Evolutionary conservation across 768 basidiomycete species (phyloP).

Genomic region (Trametes cubensis): DNA sequence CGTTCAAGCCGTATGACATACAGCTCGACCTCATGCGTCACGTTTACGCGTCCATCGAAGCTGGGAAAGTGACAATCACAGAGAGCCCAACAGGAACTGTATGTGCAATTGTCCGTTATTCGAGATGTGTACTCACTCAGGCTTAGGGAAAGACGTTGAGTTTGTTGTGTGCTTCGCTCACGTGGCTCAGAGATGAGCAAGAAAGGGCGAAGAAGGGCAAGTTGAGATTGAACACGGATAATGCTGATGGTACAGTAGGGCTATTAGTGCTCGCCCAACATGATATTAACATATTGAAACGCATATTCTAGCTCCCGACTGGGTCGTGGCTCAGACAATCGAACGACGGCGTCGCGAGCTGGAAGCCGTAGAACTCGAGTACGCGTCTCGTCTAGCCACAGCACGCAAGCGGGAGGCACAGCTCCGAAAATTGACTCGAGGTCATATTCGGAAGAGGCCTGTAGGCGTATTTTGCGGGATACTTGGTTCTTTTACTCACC

Average conservation of each 20-base stretch:
- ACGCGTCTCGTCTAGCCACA: constrained; percentile 57
- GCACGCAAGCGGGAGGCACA: constrained; percentile 67
- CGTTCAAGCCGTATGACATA: constrained; percentile 68
- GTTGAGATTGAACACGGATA: constrained; percentile 41
- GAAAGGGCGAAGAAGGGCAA: constrained; percentile 70
- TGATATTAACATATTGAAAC: neutral
- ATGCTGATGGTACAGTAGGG: constrained; percentile 29
- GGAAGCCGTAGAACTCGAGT: constrained; percentile 66
- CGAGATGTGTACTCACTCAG: neutral
- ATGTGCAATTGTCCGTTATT: constrained; percentile 26
- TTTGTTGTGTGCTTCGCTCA: constrained; percentile 72
- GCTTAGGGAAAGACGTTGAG: constrained; percentile 84
- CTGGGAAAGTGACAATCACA: constrained; percentile 74
- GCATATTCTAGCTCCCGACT: constrained; percentile 55
- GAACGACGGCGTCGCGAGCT: constrained; percentile 66
- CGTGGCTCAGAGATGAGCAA: constrained; percentile 75
- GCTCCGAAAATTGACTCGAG: constrained; percentile 55
- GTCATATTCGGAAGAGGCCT: constrained; percentile 60
- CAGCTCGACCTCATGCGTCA: constrained; percentile 89
- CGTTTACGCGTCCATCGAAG: constrained; percentile 78
- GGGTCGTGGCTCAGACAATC: constrained; percentile 76
- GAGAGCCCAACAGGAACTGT: constrained; percentile 92
- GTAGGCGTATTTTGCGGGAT: constrained; percentile 42
- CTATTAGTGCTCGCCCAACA: neutral
- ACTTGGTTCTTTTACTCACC: neutral